These are phyloP conservation scores for Fusarium scirpi DNA, from an alignment of 2,329 filamentous ascomycete genomes.

Conservation along the genomic window DNA sequence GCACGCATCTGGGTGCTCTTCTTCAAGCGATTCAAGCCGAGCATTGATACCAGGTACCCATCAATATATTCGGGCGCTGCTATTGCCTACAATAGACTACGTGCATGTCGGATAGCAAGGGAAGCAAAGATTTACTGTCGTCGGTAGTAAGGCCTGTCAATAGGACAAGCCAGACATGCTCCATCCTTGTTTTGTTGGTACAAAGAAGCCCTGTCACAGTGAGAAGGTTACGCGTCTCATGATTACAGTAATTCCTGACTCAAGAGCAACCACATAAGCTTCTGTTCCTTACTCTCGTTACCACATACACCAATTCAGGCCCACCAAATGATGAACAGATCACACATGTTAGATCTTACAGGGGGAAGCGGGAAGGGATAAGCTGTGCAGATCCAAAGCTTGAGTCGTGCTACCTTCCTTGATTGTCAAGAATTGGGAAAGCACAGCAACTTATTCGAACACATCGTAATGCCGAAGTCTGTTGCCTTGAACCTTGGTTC, in stretches of 20 bases:
- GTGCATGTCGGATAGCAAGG: background rate
- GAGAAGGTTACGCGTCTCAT: background rate
- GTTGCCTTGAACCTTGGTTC: too few species aligned
- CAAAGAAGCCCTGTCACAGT: background rate
- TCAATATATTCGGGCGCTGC: background rate
- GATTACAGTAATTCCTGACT: background rate
- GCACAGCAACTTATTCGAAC: background rate
- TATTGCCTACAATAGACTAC: background rate
- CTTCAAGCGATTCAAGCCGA: background rate
- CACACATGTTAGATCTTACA: too few species aligned
- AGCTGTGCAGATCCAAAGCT: background rate
- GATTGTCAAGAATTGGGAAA: background rate
- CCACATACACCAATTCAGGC: too few species aligned
- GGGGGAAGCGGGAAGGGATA: too few species aligned
- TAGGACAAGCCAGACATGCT: background rate
- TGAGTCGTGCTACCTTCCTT: background rate
- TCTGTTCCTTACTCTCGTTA: background rate
- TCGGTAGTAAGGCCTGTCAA: background rate
- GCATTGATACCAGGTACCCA: background rate
- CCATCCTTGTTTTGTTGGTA: background rate
- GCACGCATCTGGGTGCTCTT: background rate
- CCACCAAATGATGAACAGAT: too few species aligned
- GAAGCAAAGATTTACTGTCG: background rate
- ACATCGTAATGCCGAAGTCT: too few species aligned
- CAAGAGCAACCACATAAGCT: background rate